These are phyloP conservation scores for Hebeloma cylindrosporum DNA, from an alignment of 768 basidiomycete species.

Conservation along the genomic window DNA sequence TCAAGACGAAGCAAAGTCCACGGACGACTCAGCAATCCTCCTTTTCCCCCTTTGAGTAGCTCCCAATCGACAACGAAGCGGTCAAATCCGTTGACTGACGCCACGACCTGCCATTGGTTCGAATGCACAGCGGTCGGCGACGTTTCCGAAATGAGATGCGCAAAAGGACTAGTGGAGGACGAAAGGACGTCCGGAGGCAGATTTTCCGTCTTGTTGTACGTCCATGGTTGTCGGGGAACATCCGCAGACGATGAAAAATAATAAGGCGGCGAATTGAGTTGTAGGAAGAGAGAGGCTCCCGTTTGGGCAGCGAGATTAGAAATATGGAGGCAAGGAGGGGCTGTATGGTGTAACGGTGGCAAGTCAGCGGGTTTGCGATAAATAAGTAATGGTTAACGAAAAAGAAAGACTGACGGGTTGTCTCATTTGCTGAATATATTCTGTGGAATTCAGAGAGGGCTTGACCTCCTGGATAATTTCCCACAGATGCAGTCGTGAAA, in stretches of 20 bases:
- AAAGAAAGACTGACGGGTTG: constrained; percentile 16
- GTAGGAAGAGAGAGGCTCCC: constrained; percentile 86
- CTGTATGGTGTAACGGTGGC: neutral
- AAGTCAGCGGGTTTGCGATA: neutral
- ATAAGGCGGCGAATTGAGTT: constrained; percentile 61
- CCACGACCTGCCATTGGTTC: constrained; percentile 43
- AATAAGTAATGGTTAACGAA: neutral
- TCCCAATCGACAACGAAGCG: constrained; percentile 32
- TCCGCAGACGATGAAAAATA: constrained; percentile 19
- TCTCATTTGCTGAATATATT: constrained; percentile 34
- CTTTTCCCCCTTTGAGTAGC: constrained; percentile 16
- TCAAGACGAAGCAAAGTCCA: constrained; percentile 36
- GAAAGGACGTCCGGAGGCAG: constrained; percentile 45
- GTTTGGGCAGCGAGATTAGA: constrained; percentile 86
- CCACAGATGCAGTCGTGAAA: constrained; percentile 55
- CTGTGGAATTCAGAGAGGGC: constrained; percentile 67
- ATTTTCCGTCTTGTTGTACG: constrained; percentile 83
- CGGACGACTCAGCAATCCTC: constrained; percentile 22
- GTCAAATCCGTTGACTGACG: constrained; percentile 46
- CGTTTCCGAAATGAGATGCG: constrained; percentile 63
- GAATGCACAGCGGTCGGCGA: constrained; percentile 25
- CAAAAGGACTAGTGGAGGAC: constrained; percentile 38
- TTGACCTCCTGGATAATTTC: constrained; percentile 89
- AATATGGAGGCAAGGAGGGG: constrained; percentile 63
- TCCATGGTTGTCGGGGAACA: constrained; percentile 40